Base-by-base conservation (phyloP, 768 basidiomycete genomes). In the Termitomyces sp. region DNA sequence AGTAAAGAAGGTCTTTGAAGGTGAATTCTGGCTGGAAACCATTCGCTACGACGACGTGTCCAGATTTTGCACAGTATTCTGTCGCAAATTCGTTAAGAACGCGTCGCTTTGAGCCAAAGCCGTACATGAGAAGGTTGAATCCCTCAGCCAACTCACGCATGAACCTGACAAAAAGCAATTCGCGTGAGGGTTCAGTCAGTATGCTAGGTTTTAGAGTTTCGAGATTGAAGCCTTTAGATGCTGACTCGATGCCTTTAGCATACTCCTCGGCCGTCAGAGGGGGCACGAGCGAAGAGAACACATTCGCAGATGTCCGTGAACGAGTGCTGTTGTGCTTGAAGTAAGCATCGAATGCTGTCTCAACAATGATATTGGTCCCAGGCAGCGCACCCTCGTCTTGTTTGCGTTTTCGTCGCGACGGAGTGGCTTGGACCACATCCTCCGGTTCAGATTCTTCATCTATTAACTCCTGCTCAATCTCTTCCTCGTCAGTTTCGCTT, bases 121-220 rank as follows among this genome's bases (percentile, higher is more conserved):
- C 96, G 65, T 93, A 92, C 69, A 92, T 86, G 20, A 95, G 71
- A 44, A 98, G 73, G 69, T 92, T 94, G 77, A 94, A 98, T 1
- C 93, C 94, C 67, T 87, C 82, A 2, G 76, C 74, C 26, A 98
- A 78, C 69, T 98, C 93, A 59, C 77, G 74, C 44, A 81, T 71
- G 68, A 88, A 89, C 43, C 85, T 81, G 24, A 77, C 72, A 65
- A 88, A 86, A 18, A 82, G 72, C 5, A 68, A 61, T 36, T 70
- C 63, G 66, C 74, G 65, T 53, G 69, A 58, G 26, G 71, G 53
- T 49, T 71, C 69, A 55, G 67, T 59, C 37, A 75, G 59, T 42
- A 78, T 67, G 46, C 55, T 65, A 9, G 75, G 72, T 50, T 74
- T 65, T 22, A 77, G 63, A n/a, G 66, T 61, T 20, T 67, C 67